Evolutionary conservation across 2,329 filamentous ascomycete genomes (phyloP).

Genomic region (Chrysosporium queenslandicum): DNA sequence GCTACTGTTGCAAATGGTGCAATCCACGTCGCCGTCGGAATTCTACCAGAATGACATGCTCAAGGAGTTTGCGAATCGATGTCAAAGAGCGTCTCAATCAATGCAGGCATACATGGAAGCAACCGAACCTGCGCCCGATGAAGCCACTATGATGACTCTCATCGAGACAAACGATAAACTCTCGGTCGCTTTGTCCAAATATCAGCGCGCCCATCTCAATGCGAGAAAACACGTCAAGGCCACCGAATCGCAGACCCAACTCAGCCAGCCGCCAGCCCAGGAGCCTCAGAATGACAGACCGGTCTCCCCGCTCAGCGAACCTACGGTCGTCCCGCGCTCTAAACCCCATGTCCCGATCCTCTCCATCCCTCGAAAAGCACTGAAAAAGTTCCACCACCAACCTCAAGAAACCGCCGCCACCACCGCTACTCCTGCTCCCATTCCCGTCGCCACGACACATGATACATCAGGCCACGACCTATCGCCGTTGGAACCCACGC

Average conservation of each 20-base stretch:
- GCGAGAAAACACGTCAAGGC: conserved; percentile 38
- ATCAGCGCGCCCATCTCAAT: conserved; percentile 65
- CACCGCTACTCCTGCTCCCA: background rate
- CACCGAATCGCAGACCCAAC: background rate
- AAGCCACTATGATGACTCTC: conserved; percentile 83
- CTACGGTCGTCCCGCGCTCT: background rate
- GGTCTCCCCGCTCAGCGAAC: background rate
- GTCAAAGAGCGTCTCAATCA: conserved; percentile 66
- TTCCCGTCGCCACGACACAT: background rate
- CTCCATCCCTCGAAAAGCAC: conserved; percentile 14
- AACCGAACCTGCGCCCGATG: conserved; percentile 71
- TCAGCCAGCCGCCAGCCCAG: background rate
- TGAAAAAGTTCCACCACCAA: conserved; percentile 9
- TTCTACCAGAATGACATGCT: conserved; percentile 77
- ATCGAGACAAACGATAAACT: conserved; percentile 94
- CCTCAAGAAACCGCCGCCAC: background rate
- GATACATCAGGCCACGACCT: background rate
- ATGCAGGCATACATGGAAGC: conserved; percentile 78
- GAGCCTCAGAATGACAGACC: background rate
- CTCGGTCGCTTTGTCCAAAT: conserved; percentile 67
- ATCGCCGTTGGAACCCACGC: background rate
- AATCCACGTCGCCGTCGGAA: conserved; percentile 69
- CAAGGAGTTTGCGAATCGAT: conserved; percentile 82
- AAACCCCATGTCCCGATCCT: conserved; percentile 13
- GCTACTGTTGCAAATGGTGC: conserved; percentile 81